Percentiles rank a stretch among this genome's conserved stretches.
phyloP scores from a whole-genome alignment of 306 rosid species.

The Trifolium pratense region DNA sequence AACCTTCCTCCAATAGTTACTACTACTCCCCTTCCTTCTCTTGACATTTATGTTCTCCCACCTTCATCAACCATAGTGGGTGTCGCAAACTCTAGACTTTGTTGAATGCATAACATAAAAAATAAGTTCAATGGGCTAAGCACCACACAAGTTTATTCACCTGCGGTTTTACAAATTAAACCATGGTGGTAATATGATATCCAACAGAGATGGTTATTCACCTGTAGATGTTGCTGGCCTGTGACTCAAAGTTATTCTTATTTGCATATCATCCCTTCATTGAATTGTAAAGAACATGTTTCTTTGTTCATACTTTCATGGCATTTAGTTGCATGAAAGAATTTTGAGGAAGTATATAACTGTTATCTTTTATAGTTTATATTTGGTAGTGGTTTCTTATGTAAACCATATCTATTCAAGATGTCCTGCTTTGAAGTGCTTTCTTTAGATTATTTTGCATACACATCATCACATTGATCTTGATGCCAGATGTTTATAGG shows the following conservation, averaged over 20 bases:
- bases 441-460: constrained; percentile 14
- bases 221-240: too few relatives aligned
- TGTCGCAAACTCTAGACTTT: background rate
- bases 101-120: background rate
- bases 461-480: constrained; percentile 46
- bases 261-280: background rate
- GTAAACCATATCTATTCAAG: constrained; percentile 2
- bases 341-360: background rate
- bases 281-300: constrained; percentile 4
- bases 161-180: background rate
- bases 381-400: constrained; percentile 9
- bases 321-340: constrained; percentile 1
- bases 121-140: background rate
- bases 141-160: background rate
- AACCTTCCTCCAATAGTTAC: too few relatives aligned
- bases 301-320: constrained; percentile 23
- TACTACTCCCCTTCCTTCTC: too few relatives aligned
- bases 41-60: too few relatives aligned
- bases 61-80: too few relatives aligned
- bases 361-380: background rate
- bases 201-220: background rate
- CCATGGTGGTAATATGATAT: background rate
- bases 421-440: constrained; percentile 19
- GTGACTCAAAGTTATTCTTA: background rate
- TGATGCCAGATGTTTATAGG: constrained; percentile 72